Percentiles rank a stretch among this genome's conserved stretches.
These are phyloP conservation scores for Amanita pseudoporphyria DNA, from an alignment of 768 basidiomycete genomes.

Conservation along the genomic window DNA sequence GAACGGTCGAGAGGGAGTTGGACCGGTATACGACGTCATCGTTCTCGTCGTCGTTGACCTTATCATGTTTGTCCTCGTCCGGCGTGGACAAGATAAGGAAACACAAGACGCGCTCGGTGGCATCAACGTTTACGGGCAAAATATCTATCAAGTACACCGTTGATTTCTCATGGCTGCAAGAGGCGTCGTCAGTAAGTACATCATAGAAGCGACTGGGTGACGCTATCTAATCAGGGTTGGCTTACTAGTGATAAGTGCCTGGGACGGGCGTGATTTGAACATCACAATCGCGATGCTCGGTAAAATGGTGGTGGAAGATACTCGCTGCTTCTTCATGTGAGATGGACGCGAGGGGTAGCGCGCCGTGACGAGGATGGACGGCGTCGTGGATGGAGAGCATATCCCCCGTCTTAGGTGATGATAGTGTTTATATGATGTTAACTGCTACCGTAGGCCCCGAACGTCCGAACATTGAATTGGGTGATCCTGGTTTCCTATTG, in stretches of 20 bases:
- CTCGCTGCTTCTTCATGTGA: neutral
- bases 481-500: too few species aligned
- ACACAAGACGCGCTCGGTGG: conserved; percentile 9
- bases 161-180: conserved; percentile 12
- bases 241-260: conserved; percentile 1
- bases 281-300: neutral
- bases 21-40: conserved; percentile 24
- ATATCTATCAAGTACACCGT: conserved; percentile 12
- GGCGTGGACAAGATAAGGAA: conserved; percentile 22
- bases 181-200: too few species aligned
- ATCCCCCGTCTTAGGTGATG: too few species aligned
- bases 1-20: conserved; percentile 28
- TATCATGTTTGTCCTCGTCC: neutral
- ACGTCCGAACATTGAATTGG: too few species aligned
- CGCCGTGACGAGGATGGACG: neutral
- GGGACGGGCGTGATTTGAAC: neutral
- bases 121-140: neutral
- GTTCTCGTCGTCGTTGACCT: neutral
- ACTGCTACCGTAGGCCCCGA: too few species aligned
- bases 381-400: neutral
- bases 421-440: too few species aligned
- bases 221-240: neutral
- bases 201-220: neutral
- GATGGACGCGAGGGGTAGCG: neutral
- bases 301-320: conserved; percentile 3